A percentile compares a stretch with the other conserved stretches of the same genome.
Evolutionary conservation across 2,329 filamentous ascomycete species (phyloP).

Genomic region (Cordyceps cicadae): DNA sequence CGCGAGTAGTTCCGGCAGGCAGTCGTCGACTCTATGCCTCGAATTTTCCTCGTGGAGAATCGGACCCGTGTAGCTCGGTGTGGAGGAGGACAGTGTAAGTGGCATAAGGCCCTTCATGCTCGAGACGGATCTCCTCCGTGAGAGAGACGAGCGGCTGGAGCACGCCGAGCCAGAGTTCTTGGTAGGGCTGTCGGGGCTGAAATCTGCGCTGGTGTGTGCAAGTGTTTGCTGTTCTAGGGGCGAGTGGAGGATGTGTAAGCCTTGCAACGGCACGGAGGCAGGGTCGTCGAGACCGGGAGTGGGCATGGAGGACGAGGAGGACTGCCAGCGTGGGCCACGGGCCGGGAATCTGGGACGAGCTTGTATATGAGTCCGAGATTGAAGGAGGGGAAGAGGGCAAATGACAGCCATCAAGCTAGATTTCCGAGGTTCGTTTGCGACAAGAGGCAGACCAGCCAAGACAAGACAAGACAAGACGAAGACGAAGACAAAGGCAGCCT

Average conservation of each 20-base stretch:
- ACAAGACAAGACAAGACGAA: neutral
- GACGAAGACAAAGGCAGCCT: neutral
- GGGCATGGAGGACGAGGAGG: slow-evolving; percentile 8
- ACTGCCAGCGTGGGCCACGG: neutral
- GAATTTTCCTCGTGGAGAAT: slow-evolving; percentile 20
- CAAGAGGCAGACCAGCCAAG: neutral
- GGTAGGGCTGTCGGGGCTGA: slow-evolving; percentile 4
- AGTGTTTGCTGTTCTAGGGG: neutral
- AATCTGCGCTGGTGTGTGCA: neutral
- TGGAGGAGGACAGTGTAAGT: slow-evolving; percentile 25
- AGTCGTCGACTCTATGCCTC: slow-evolving; percentile 30
- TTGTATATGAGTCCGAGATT: slow-evolving; percentile 5
- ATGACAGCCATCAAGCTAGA: too few relatives aligned
- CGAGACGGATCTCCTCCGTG: slow-evolving; percentile 27
- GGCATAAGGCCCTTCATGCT: slow-evolving; percentile 33
- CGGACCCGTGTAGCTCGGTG: slow-evolving; percentile 18
- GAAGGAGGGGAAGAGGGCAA: neutral
- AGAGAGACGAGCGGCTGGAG: slow-evolving; percentile 13
- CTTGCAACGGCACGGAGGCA: slow-evolving; percentile 9
- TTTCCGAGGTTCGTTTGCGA: neutral
- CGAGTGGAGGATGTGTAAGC: slow-evolving; percentile 5
- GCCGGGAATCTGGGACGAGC: neutral
- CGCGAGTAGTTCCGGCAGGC: slow-evolving; percentile 48
- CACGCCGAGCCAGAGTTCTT: slow-evolving; percentile 10
- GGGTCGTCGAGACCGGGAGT: slow-evolving; percentile 8